phyloP scores from a whole-genome alignment of 345 rosid genomes.

The Brassica incana region DNA sequence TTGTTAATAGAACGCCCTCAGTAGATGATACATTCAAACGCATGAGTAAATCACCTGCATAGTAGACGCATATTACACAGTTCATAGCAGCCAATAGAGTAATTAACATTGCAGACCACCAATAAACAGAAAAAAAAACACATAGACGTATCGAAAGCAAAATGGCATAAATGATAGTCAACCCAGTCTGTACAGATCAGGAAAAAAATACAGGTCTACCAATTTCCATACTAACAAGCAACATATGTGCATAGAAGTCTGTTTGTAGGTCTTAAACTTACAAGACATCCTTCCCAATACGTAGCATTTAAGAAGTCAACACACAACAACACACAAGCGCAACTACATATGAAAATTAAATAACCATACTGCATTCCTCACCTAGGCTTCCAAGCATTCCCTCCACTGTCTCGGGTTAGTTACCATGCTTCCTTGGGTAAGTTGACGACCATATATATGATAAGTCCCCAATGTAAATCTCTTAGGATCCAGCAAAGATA shows the following conservation, averaged over 20 bases:
- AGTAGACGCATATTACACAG: slow-evolving; percentile 12
- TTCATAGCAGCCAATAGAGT: slow-evolving; percentile 2
- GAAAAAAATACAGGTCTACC: background rate
- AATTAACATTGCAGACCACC: slow-evolving; percentile 4
- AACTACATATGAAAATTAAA: slow-evolving; percentile 12
- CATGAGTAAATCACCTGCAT: slow-evolving; percentile 76
- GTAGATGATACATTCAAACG: slow-evolving; percentile 70
- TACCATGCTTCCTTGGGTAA: slow-evolving; percentile 57
- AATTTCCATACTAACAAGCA: background rate
- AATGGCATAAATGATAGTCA: slow-evolving; percentile 3
- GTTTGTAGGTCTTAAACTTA: background rate
- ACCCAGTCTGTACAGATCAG: background rate
- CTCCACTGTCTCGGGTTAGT: slow-evolving; percentile 70
- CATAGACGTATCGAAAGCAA: background rate
- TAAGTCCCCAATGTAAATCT: slow-evolving; percentile 63
- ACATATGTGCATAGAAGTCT: background rate
- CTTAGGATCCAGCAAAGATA: slow-evolving; percentile 89
- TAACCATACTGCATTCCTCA: slow-evolving; percentile 35
- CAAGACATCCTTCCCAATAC: background rate
- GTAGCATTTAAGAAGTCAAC: background rate
- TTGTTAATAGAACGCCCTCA: slow-evolving; percentile 62
- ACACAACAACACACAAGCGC: background rate
- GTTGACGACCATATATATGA: slow-evolving; percentile 63
- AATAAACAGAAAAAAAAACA: slow-evolving; percentile 9
- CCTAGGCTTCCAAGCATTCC: slow-evolving; percentile 93